Evolutionary conservation across 495 filamentous ascomycete species (phyloP).

Genomic region (Penicillium psychrofluorescens): DNA sequence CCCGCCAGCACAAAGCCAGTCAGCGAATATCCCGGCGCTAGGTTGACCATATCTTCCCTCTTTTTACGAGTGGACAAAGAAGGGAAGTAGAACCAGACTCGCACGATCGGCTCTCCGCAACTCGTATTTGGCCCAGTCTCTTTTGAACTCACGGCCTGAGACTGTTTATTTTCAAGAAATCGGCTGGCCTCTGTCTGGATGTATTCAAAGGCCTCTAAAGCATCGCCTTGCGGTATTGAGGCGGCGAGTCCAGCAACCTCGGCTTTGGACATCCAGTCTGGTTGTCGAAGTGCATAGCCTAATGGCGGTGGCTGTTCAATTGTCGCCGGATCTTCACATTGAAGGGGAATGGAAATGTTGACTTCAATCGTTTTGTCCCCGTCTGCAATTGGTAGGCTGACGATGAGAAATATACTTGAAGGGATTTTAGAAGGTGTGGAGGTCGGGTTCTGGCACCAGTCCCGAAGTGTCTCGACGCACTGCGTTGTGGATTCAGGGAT

Average conservation of each 20-base stretch:
- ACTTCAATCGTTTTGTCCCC: slow-evolving; percentile 24
- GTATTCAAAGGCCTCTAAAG: slow-evolving; percentile 27
- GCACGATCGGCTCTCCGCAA: slow-evolving; percentile 13
- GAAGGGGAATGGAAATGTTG: slow-evolving; percentile 28
- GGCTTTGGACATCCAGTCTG: slow-evolving; percentile 36
- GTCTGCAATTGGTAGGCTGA: slow-evolving; percentile 19
- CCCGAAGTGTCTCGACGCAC: slow-evolving; percentile 24
- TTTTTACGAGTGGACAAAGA: slow-evolving; percentile 32
- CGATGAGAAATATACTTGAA: slow-evolving; percentile 15
- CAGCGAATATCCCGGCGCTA: slow-evolving; percentile 25
- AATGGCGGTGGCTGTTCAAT: slow-evolving; percentile 20
- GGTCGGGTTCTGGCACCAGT: slow-evolving; percentile 21
- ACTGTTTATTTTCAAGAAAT: slow-evolving; percentile 21
- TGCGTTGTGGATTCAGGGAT: slow-evolving; percentile 23
- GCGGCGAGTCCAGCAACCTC: slow-evolving; percentile 21
- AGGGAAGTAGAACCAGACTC: slow-evolving; percentile 38
- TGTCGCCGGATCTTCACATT: slow-evolving; percentile 9
- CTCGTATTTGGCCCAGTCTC: not conserved
- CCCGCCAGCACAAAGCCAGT: slow-evolving; percentile 36
- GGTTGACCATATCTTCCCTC: slow-evolving; percentile 30
- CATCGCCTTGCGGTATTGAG: slow-evolving; percentile 23
- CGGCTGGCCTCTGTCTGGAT: slow-evolving; percentile 17
- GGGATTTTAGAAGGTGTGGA: slow-evolving; percentile 11
- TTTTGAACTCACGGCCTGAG: not conserved
- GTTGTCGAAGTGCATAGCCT: slow-evolving; percentile 29